These are phyloP conservation scores for Saccharum hybrid DNA, from an alignment of 202 grass and related monocot genomes.

Conservation along the genomic window DNA sequence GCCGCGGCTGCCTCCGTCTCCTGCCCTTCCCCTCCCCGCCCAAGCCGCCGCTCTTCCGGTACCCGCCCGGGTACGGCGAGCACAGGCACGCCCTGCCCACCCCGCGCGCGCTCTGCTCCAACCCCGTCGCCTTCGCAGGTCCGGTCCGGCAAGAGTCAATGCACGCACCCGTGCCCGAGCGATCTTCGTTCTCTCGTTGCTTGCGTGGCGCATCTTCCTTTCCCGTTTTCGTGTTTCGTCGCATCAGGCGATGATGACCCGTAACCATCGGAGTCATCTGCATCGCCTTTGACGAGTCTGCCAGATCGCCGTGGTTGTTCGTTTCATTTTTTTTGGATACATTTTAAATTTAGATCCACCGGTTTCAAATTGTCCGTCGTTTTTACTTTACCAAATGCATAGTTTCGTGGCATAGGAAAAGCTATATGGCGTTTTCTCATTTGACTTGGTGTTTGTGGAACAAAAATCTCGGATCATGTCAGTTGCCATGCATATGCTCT, in stretches of 20 bases:
- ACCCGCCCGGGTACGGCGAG: slow-evolving; percentile 71
- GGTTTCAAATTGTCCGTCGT: not conserved
- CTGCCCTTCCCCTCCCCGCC: not conserved
- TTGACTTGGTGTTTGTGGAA: not conserved
- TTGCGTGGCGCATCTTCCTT: not conserved
- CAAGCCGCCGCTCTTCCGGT: slow-evolving; percentile 51
- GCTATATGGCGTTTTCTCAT: not conserved
- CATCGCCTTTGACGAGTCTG: not conserved
- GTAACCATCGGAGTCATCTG: no score
- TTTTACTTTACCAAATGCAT: no score
- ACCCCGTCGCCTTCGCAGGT: slow-evolving; percentile 76
- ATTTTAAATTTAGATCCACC: no score
- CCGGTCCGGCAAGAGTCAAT: no score
- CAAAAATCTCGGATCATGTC: not conserved
- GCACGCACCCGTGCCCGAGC: no score
- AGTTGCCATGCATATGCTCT: not conserved
- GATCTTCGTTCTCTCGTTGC: not conserved
- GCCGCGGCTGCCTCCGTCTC: slow-evolving; percentile 40
- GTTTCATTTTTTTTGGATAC: not conserved
- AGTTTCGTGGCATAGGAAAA: no score
- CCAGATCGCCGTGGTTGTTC: not conserved
- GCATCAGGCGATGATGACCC: no score
- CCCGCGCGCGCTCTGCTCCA: slow-evolving; percentile 63
- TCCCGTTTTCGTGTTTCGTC: not conserved
- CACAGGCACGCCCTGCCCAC: slow-evolving; percentile 74